Evolutionary conservation across 306 rosid genomes (phyloP), one percentile per base, ranked within the genome.

Genomic region (Aeschynomene evenia): DNA sequence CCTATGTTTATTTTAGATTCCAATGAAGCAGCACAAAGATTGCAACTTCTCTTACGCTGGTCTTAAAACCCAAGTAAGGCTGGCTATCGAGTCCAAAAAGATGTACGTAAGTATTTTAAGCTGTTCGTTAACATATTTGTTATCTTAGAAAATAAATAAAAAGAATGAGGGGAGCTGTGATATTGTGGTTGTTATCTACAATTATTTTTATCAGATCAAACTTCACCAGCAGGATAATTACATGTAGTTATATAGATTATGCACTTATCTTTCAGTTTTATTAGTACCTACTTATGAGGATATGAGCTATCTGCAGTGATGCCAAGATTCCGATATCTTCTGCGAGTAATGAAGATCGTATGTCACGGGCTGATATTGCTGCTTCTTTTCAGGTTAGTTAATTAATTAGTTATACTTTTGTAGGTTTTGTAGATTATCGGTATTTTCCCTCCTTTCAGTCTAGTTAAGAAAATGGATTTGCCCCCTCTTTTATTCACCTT

Each of bases 1-100:
- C 43, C 65, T 28, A 23, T 63, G 14, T 70, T 37, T 29, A 60
- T 71, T 74, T 40, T 65, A 90, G 98, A 84, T 75, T 80, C 98
- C 98, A 49, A 94, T 94, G 98, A 90, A 79, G 81, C 98, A 90
- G 80, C 98, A 94, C 74, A 94, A 94, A 84, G 98, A 90, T 81
- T 94, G 98, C 85, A 94, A 94, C 83, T 90, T 94, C 80, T 94
- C 96, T 5, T 94, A 94, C 5, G 97, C 96, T 68, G 98, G 98
- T 81, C 84, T 94, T 74, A 94, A 94, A 85, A 94, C 96, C 72
- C 98, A 94, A 94, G 97, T 90, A 79, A 84, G 94, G 81, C 85
- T 88, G 80, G 96, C 96, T 23, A 90, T 94, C 78, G 90, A 88
- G 83, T 84, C 98, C 58, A 84, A 64, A 78, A 85, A 88, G 75